Conservation (phyloP, 129 eudicot species). For the Saussurea involucrata region DNA sequence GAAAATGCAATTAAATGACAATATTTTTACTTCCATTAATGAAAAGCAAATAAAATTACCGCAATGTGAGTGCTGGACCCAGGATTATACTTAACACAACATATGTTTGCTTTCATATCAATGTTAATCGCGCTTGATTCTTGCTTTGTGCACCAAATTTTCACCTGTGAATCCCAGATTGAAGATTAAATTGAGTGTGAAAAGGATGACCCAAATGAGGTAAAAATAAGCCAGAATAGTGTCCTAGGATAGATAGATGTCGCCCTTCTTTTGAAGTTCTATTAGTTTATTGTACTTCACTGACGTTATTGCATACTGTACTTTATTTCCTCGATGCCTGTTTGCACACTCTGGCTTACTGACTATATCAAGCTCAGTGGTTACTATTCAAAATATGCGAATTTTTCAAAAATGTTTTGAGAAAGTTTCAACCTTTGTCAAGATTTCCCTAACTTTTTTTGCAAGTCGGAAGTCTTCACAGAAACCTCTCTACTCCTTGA, state of each 20-base stretch:
- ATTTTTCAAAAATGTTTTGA: neutral
- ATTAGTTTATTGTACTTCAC: too few species aligned
- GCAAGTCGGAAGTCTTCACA: too few species aligned
- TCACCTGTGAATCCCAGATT: constrained; percentile 45
- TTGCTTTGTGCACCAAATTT: constrained; percentile 69
- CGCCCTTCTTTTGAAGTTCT: neutral
- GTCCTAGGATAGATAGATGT: neutral
- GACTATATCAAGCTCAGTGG: neutral
- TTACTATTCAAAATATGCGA: neutral
- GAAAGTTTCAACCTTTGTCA: neutral
- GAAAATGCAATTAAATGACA: neutral
- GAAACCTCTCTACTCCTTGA: too few species aligned
- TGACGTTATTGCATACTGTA: too few species aligned
- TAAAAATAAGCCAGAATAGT: neutral
- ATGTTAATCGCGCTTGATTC: constrained; percentile 69
- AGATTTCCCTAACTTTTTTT: neutral
- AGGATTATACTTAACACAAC: constrained; percentile 75
- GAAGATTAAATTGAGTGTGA: constrained; percentile 12
- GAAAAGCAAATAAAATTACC: constrained; percentile 30
- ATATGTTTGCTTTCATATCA: constrained; percentile 74
- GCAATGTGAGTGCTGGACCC: constrained; percentile 66
- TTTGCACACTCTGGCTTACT: too few species aligned
- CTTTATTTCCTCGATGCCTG: too few species aligned
- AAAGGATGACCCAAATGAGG: neutral
- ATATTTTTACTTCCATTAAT: neutral